phyloP scores from a whole-genome alignment of 495 filamentous ascomycete species.

The Penicillium cinerascens region DNA sequence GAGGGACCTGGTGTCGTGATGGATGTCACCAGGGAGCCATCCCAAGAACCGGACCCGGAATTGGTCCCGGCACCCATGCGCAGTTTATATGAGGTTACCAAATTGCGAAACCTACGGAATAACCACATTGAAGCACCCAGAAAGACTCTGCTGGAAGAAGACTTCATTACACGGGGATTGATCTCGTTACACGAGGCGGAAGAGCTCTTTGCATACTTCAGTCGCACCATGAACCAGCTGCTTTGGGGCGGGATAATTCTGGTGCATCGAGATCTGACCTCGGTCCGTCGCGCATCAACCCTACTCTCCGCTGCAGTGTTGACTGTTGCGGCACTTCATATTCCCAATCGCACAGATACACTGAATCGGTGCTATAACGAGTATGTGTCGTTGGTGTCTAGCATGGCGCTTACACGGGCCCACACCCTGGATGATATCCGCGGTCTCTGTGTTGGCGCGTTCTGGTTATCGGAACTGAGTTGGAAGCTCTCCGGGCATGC shows the following conservation, averaged over 20 bases:
- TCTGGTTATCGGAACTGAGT: constrained; percentile 52
- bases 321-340: constrained; percentile 52
- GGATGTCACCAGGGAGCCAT: constrained; percentile 49
- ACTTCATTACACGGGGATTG: constrained; percentile 49
- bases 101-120: constrained; percentile 50
- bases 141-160: constrained; percentile 46
- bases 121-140: constrained; percentile 43
- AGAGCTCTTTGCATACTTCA: constrained; percentile 50
- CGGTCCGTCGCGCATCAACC: constrained; percentile 47
- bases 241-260: constrained; percentile 57
- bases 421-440: constrained; percentile 52
- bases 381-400: constrained; percentile 51
- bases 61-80: constrained; percentile 56
- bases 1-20: constrained; percentile 33
- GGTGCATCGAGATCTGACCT: constrained; percentile 46
- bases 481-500: constrained; percentile 55
- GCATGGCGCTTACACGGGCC: constrained; percentile 47
- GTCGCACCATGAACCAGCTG: constrained; percentile 52
- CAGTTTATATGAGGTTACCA: constrained; percentile 59
- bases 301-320: constrained; percentile 49
- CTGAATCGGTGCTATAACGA: constrained; percentile 50
- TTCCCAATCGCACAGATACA: constrained; percentile 47
- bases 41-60: constrained; percentile 48
- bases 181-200: constrained; percentile 50
- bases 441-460: constrained; percentile 50